Conservation (phyloP, 768 basidiomycete genomes). For the Boletus bicolor region DNA sequence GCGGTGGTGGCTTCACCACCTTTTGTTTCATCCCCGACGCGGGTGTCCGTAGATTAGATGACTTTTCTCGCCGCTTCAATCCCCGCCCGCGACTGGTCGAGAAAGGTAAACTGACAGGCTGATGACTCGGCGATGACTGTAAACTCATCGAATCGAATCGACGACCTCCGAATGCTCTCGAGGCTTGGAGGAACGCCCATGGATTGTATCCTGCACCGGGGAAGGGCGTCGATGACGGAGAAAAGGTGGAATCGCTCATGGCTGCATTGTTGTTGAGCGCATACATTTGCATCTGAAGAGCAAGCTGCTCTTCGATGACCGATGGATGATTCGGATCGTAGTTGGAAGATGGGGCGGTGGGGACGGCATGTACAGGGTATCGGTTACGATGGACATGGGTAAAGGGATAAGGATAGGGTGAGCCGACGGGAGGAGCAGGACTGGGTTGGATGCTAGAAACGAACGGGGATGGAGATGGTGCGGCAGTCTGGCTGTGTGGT, state of each 20-base stretch:
- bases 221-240: slow-evolving; percentile 73
- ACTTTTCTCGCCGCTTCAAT: slow-evolving; percentile 43
- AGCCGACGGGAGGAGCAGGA: slow-evolving; percentile 58
- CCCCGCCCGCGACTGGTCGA: slow-evolving; percentile 45
- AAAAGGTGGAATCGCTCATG: slow-evolving; percentile 71
- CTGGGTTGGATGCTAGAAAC: slow-evolving; percentile 52
- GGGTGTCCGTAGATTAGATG: slow-evolving; percentile 33
- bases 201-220: slow-evolving; percentile 61
- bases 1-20: slow-evolving; percentile 60
- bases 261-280: slow-evolving; percentile 65
- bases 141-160: slow-evolving; percentile 56
- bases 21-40: slow-evolving; percentile 24
- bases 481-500: slow-evolving; percentile 70
- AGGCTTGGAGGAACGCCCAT: slow-evolving; percentile 69
- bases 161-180: slow-evolving; percentile 42
- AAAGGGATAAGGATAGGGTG: slow-evolving; percentile 79
- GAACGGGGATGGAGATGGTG: slow-evolving; percentile 69
- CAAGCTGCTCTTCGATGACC: slow-evolving; percentile 65
- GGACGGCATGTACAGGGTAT: slow-evolving; percentile 38
- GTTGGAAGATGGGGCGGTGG: slow-evolving; percentile 38
- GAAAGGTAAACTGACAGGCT: slow-evolving; percentile 43
- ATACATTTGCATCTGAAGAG: slow-evolving; percentile 74
- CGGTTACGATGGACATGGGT: slow-evolving; percentile 62
- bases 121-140: slow-evolving; percentile 39
- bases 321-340: slow-evolving; percentile 44